Base-by-base conservation (phyloP, 2,329 filamentous ascomycete species). In the Claviceps quebecensis region DNA sequence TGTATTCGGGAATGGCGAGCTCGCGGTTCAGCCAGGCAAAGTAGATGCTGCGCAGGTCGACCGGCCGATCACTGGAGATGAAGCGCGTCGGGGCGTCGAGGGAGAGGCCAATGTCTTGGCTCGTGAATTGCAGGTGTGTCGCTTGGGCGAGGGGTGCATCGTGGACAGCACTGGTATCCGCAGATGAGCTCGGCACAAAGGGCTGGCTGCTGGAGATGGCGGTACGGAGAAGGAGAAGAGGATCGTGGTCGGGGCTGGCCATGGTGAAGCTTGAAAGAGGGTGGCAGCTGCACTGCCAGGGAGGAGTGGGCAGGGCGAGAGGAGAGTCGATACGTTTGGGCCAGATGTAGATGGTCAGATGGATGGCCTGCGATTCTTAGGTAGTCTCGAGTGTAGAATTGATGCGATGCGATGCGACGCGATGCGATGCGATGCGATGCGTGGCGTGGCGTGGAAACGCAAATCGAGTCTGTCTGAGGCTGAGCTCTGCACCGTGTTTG, bases 21-120 rank as follows among this genome's bases (percentile, higher is more conserved):
- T 97, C 91, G 67, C 89, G 88, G 70, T 96, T 94, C 61, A 87
- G 76, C 88, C 89, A 98, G 52, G 89, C 89, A 64, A 97, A 95
- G 73, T 91, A 96, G 69, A 96, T 91, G 65, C 86, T 93, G 64
- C 93, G 88, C 59, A 98, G 75, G 65, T 96, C 87, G 61, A 95
- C 83, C 4, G 84, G 76, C 52, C 79, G 75, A 60, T 78, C 79
- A 53, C 80, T 78, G n/a, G 87, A 90, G 54, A 86, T 77, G 72
- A 97, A 97, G 60, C 93, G 87, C 58, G 93, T 98, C 9, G 83
- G 76, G 14, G 78, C 76, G 48, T 79, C 81, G 57, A 95, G 78
- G 1, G 84, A 74, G 53, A 94, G 75, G 5, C 81, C 74, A 51
- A 81, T 73, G 55, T 78, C 76, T 50, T 71, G 65, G 48, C 77